Percentiles rank a stretch among this genome's conserved stretches.
Evolutionary conservation across 176 grass and related monocot genomes (phyloP).

Genomic region (Zizania latifolia): DNA sequence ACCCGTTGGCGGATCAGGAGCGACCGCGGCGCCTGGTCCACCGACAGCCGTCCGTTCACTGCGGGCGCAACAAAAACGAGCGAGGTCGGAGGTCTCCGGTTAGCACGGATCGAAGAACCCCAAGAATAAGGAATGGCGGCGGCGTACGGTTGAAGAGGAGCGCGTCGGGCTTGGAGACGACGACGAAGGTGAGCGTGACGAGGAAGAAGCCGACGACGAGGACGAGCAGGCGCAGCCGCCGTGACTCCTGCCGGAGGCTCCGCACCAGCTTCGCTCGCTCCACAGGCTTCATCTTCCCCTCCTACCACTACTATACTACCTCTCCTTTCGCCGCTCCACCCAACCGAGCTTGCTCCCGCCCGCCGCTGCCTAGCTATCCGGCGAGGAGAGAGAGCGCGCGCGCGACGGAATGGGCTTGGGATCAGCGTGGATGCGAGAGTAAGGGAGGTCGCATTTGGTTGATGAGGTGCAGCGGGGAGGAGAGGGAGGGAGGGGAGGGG

Average conservation of each 20-base stretch:
- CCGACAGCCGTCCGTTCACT: slow-evolving; percentile 44
- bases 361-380: neutral
- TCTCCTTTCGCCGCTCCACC: neutral
- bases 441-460: neutral
- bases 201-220: slow-evolving; percentile 74
- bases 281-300: slow-evolving; percentile 46
- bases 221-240: slow-evolving; percentile 42
- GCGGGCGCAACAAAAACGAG: neutral
- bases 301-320: neutral
- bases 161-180: slow-evolving; percentile 64
- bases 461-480: too few species aligned
- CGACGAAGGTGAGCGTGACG: slow-evolving; percentile 62
- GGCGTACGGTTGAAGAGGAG: slow-evolving; percentile 47
- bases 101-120: neutral
- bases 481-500: neutral
- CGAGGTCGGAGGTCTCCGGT: neutral
- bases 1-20: slow-evolving; percentile 39
- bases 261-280: slow-evolving; percentile 68
- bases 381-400: neutral
- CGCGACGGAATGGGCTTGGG: neutral
- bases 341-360: neutral
- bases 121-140: neutral
- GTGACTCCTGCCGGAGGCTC: slow-evolving; percentile 53
- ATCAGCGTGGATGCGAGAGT: slow-evolving; percentile 6
- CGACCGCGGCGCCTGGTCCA: slow-evolving; percentile 46